phyloP scores from a whole-genome alignment of 78 protist species.

The Dictyostelium firmibasis region DNA sequence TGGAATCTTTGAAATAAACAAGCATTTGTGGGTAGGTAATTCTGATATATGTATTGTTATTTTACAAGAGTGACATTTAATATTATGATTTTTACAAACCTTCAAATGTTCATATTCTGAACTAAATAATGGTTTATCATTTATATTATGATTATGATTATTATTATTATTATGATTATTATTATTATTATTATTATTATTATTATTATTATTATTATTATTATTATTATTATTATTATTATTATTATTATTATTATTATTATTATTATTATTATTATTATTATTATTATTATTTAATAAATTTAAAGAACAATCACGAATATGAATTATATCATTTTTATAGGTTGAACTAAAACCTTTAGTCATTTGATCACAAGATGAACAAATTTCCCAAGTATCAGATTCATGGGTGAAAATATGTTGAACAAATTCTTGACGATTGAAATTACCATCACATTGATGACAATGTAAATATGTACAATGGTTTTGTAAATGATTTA shows the following conservation, averaged over 20 bases:
- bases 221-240: not conserved
- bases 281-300: not conserved
- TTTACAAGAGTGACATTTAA: constrained; percentile 29
- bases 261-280: not conserved
- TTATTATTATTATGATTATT: not conserved
- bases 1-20: not conserved
- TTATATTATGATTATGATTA: not conserved
- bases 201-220: not conserved
- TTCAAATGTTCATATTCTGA: constrained; percentile 18
- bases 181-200: not conserved
- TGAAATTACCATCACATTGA: constrained; percentile 13
- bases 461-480: constrained; percentile 16
- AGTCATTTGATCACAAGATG: not conserved
- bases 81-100: constrained; percentile 1
- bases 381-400: constrained; percentile 24
- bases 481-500: constrained; percentile 14
- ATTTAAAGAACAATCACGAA: not conserved
- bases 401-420: constrained; percentile 26
- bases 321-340: constrained; percentile 19
- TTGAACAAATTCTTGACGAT: not conserved
- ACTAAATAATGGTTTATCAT: not conserved
- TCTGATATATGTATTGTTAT: not conserved
- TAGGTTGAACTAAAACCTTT: constrained; percentile 10
- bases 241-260: not conserved
- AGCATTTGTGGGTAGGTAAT: not conserved